Percentiles rank a stretch among this genome's conserved stretches.
Evolutionary conservation across 1,139 yeast species (phyloP).

Genomic region (Suhomyces yuchorum): DNA sequence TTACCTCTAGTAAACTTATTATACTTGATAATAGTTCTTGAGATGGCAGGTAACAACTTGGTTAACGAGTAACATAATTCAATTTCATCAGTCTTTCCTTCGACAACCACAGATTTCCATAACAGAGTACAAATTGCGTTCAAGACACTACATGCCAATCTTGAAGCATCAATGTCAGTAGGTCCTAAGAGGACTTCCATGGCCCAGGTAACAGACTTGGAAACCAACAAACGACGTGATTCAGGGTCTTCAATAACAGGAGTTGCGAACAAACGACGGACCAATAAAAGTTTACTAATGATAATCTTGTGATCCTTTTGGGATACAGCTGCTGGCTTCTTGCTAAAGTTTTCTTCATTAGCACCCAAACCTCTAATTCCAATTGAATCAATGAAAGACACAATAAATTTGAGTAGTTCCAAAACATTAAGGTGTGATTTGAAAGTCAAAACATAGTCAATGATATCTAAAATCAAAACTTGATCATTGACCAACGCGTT

Average conservation of each 20-base stretch:
- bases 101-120: slow-evolving; percentile 34
- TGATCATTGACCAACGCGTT: slow-evolving; percentile 60
- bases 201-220: slow-evolving; percentile 62
- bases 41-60: slow-evolving; percentile 54
- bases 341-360: slow-evolving; percentile 35
- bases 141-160: slow-evolving; percentile 63
- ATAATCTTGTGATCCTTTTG: slow-evolving; percentile 56
- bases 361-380: slow-evolving; percentile 57
- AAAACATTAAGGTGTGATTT: slow-evolving; percentile 40
- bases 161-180: slow-evolving; percentile 57
- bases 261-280: slow-evolving; percentile 58
- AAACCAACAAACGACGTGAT: slow-evolving; percentile 48
- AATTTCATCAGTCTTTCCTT: slow-evolving; percentile 27
- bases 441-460: slow-evolving; percentile 55
- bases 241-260: slow-evolving; percentile 39
- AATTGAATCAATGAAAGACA: slow-evolving; percentile 50
- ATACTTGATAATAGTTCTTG: slow-evolving; percentile 54
- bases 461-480: slow-evolving; percentile 55
- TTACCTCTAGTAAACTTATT: slow-evolving; percentile 55
- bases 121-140: slow-evolving; percentile 48
- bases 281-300: slow-evolving; percentile 58
- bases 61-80: slow-evolving; percentile 48
- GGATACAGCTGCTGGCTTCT: slow-evolving; percentile 30
- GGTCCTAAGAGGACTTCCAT: slow-evolving; percentile 58
- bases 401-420: slow-evolving; percentile 41